These are phyloP conservation scores for Petunia secreta DNA, from an alignment of 257 asterid species.

Conservation along the genomic window DNA sequence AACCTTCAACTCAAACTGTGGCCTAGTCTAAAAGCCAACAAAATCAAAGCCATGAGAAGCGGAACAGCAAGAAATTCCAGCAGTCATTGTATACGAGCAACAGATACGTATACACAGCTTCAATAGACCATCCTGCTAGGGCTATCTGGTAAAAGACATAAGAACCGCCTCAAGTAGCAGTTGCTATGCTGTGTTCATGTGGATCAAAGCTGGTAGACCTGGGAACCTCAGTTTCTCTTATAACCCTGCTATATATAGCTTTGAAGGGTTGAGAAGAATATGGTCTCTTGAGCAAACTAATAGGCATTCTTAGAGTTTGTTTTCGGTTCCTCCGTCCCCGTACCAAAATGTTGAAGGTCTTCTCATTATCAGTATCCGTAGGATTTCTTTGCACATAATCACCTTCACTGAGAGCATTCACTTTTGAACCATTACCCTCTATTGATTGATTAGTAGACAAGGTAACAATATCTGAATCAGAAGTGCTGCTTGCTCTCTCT, in stretches of 20 bases:
- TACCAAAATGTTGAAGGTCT: constrained; percentile 74
- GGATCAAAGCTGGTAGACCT: constrained; percentile 54
- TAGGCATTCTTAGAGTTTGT: constrained; percentile 93
- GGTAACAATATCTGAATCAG: constrained; percentile 45
- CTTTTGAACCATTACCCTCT: constrained; percentile 44
- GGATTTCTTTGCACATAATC: constrained; percentile 49
- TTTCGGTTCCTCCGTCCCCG: constrained; percentile 86
- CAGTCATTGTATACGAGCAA: constrained; percentile 19
- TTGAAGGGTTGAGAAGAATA: constrained; percentile 85
- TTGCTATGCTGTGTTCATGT: constrained; percentile 49
- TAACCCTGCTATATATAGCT: constrained; percentile 83
- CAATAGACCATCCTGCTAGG: constrained; percentile 41
- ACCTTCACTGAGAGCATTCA: constrained; percentile 41
- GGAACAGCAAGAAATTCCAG: constrained; percentile 22
- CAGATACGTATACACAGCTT: constrained; percentile 24
- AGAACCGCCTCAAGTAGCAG: constrained; percentile 48
- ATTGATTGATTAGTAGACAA: constrained; percentile 44
- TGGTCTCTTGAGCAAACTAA: constrained; percentile 85
- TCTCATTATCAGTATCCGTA: constrained; percentile 52
- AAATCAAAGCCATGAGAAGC: constrained; percentile 18
- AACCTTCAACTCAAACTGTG: constrained; percentile 18
- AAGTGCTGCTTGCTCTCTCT: constrained; percentile 39
- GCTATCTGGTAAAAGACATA: constrained; percentile 24
- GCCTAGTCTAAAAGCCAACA: constrained; percentile 23
- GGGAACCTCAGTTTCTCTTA: constrained; percentile 77